A percentile compares a stretch with the other conserved stretches of the same genome.
Conservation (phyloP, 2,329 filamentous ascomycete species). For the Plectosphaerella cucumerina region DNA sequence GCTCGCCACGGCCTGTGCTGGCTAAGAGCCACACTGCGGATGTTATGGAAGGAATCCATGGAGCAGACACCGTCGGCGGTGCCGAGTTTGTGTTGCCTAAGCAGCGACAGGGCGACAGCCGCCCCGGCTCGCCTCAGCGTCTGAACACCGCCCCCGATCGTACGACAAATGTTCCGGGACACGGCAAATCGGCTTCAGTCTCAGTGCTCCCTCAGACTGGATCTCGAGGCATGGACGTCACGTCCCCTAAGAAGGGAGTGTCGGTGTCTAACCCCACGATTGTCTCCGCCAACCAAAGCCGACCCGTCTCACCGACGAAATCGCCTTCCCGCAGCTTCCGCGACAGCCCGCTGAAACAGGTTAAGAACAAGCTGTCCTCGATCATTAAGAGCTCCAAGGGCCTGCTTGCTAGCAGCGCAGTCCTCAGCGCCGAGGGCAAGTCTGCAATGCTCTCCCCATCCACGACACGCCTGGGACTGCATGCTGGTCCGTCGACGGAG, state of each 20-base stretch:
- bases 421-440: conserved; percentile 59
- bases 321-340: conserved; percentile 52
- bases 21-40: conserved; percentile 60
- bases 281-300: conserved; percentile 41
- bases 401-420: conserved; percentile 74
- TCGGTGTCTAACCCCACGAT: conserved; percentile 55
- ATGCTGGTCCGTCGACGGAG: conserved; percentile 43
- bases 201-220: conserved; percentile 40
- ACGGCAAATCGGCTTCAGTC: conserved; percentile 62
- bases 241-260: conserved; percentile 51
- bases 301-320: conserved; percentile 46
- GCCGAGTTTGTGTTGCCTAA: conserved; percentile 41
- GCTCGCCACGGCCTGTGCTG: conserved; percentile 44
- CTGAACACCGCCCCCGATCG: conserved; percentile 22
- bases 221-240: conserved; percentile 13
- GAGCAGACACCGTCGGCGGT: conserved; percentile 43
- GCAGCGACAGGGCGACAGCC: conserved; percentile 27
- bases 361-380: conserved; percentile 88
- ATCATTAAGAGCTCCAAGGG: conserved; percentile 85
- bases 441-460: conserved; percentile 53
- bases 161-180: conserved; percentile 32
- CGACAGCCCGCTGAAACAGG: conserved; percentile 83
- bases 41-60: conserved; percentile 52
- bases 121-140: conserved; percentile 29
- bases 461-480: conserved; percentile 37